Percentiles rank a stretch among this genome's conserved stretches.
These are phyloP conservation scores for Yamadazyma kitorensis DNA, from an alignment of 805 yeast genomes.

Conservation along the genomic window DNA sequence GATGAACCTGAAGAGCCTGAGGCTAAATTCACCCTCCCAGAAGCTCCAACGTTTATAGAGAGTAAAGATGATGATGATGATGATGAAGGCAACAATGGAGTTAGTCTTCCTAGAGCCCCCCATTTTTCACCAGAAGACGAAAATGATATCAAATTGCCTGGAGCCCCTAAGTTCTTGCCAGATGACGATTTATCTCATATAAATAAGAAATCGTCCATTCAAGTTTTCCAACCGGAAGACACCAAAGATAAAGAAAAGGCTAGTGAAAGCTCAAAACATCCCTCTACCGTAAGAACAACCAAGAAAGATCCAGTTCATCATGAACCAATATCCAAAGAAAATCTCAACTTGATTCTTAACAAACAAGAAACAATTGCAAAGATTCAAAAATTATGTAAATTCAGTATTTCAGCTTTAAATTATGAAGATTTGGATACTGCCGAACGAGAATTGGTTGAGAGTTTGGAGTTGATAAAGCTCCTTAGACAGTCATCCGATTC, in stretches of 20 bases:
- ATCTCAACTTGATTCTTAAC: slow-evolving; percentile 50
- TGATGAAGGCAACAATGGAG: too few species aligned
- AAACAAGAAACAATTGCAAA: slow-evolving; percentile 53
- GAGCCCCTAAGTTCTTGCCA: slow-evolving; percentile 42
- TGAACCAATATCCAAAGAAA: slow-evolving; percentile 25
- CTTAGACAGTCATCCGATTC: too few species aligned
- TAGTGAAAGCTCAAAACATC: background rate
- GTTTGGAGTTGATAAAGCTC: slow-evolving; percentile 42
- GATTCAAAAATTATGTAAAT: slow-evolving; percentile 69
- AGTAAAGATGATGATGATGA: background rate
- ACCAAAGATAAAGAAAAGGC: too few species aligned
- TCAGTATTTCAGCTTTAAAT: slow-evolving; percentile 75
- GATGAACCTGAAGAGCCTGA: too few species aligned
- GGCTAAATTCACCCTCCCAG: slow-evolving; percentile 5
- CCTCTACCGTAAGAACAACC: background rate
- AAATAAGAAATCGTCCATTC: slow-evolving; percentile 37
- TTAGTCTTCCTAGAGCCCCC: slow-evolving; percentile 37
- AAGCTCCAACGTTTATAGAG: too few species aligned
- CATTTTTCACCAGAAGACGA: slow-evolving; percentile 30
- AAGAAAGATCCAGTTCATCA: slow-evolving; percentile 5
- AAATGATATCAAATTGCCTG: slow-evolving; percentile 32
- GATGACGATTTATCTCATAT: slow-evolving; percentile 36
- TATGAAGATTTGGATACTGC: slow-evolving; percentile 75
- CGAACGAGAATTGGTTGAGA: slow-evolving; percentile 53
- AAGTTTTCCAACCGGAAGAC: slow-evolving; percentile 27